Base-by-base conservation (phyloP, 1,284 basidiomycete species). In the Leccinum griseonigrum region DNA sequence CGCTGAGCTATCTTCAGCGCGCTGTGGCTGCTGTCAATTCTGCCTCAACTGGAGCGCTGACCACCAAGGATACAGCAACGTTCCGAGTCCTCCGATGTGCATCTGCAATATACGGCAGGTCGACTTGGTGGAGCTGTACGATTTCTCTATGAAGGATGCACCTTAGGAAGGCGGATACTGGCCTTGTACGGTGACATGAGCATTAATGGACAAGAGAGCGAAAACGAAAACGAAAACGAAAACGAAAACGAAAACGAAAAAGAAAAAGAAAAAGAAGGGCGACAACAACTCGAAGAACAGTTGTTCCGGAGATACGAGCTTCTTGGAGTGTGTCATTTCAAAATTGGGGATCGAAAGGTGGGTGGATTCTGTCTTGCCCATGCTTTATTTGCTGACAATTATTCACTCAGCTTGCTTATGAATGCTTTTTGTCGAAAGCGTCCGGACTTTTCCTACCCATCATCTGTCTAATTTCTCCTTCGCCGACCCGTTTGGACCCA, bases 221-320 rank as follows among this genome's bases (percentile, higher is more conserved):
- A 63, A 9, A 67, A 60, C 5, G 76, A 70, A 28, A 75, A 79
- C 61, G 77, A 79, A 54, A 75, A 76, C n/a, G n/a, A n/a, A n/a
- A n/a, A n/a, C 16, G 62, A 63, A 9, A 67, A 60, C 5, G 76
- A 70, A 28, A 75, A 79, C 61, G 77, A 79, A 54, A n/a, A n/a
- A n/a, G n/a, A n/a, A n/a, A n/a, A n/a, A n/a, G n/a, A n/a, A n/a
- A 22, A 22, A 13, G 83, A 85, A 32, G 79, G 75, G 0, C 90
- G 87, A 85, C 76, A 64, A 55, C 81, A 84, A 61, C 77, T 92
- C 3, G 80, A 84, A 61, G 83, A 86, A 28, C 85, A 88, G 65
- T 63, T 92, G 32, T 85, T 83, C 65, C 81, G 86, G 48, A 78
- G 92, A 46, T 93, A 86, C 81, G 92, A 95, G 73, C 75, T 94